phyloP scores from a whole-genome alignment of 192 early-diverging fungal genomes.

The Bifiguratus adelaidae region DNA sequence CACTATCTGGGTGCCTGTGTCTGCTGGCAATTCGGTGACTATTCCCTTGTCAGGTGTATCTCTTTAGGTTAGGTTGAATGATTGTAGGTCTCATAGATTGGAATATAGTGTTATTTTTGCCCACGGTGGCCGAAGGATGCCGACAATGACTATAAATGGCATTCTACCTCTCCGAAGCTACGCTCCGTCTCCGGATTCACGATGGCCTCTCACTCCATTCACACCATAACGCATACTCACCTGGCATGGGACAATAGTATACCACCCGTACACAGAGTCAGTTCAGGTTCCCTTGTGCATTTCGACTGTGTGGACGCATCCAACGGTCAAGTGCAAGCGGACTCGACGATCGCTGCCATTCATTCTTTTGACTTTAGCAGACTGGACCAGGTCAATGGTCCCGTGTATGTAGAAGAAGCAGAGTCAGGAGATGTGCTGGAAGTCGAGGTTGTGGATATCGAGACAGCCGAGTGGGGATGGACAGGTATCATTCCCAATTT shows the following conservation, averaged over 20 bases:
- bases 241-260: not conserved
- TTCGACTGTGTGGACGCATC: not conserved
- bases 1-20: too few species aligned
- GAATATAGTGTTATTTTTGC: too few species aligned
- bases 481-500: not conserved
- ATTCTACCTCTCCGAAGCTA: too few species aligned
- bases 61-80: too few species aligned
- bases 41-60: too few species aligned
- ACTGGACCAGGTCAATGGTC: not conserved
- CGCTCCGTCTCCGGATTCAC: too few species aligned
- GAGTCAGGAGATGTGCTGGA: slow-evolving; percentile 1
- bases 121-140: too few species aligned
- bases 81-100: too few species aligned
- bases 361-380: not conserved
- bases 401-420: not conserved
- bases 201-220: not conserved
- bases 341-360: not conserved
- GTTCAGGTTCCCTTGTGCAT: not conserved
- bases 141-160: too few species aligned
- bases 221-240: not conserved
- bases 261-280: not conserved
- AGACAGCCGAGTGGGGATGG: slow-evolving; percentile 1
- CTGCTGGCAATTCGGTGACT: too few species aligned
- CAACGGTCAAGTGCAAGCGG: not conserved
- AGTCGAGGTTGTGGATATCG: slow-evolving; percentile 3